Evolutionary conservation across 106 monocot genomes (phyloP).

Genomic region (Dioscorea zingiberensis): DNA sequence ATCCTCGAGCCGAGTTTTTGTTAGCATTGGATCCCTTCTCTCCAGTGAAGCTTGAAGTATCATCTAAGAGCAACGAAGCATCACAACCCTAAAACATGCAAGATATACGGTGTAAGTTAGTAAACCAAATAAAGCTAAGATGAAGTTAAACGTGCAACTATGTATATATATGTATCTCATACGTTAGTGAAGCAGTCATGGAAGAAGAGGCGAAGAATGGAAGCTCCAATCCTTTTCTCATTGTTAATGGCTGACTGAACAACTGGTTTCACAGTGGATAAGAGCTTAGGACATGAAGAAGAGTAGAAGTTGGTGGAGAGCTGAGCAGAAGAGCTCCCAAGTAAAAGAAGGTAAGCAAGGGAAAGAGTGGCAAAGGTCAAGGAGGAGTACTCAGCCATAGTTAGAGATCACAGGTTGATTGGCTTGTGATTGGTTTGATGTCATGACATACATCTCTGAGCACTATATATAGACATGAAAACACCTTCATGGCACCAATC

Average conservation of each 20-base stretch:
- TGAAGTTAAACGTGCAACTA: no score
- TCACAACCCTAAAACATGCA: constrained; percentile 12
- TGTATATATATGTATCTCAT: background rate
- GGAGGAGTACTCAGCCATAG: constrained; percentile 15
- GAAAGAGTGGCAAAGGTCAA: background rate
- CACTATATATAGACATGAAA: no score
- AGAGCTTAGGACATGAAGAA: constrained; percentile 30
- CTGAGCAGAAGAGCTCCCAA: constrained; percentile 31
- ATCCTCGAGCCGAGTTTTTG: constrained; percentile 50
- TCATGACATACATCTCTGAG: no score
- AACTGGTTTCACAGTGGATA: constrained; percentile 29
- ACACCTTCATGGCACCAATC: background rate
- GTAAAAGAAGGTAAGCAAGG: constrained; percentile 5
- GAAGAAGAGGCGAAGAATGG: constrained; percentile 56
- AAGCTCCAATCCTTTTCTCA: constrained; percentile 50
- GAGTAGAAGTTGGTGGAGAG: constrained; percentile 44
- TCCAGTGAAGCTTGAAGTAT: constrained; percentile 64
- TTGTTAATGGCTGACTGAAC: constrained; percentile 43
- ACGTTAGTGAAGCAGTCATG: constrained; percentile 62
- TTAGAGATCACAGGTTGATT: background rate
- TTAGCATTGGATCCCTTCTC: constrained; percentile 67
- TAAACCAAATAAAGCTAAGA: no score
- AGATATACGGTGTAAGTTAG: no score
- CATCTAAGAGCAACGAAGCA: constrained; percentile 65
- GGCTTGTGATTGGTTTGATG: no score